A percentile compares a stretch with the other conserved stretches of the same genome.
These are phyloP conservation scores for Lentinus brumalis DNA, from an alignment of 768 basidiomycete genomes.

Conservation along the genomic window DNA sequence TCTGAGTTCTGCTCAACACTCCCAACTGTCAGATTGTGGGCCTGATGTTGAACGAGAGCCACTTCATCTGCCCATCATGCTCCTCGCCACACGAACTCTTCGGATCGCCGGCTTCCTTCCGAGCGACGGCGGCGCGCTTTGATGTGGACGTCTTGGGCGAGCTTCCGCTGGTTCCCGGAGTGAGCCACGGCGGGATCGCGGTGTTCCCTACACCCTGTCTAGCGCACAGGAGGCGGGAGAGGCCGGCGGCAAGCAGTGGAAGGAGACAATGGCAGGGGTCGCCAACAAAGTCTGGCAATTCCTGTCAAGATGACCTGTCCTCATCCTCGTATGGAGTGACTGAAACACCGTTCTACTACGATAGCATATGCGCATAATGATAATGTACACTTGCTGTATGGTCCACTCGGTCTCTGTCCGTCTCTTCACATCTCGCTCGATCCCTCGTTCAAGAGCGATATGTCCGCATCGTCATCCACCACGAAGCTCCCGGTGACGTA, in stretches of 20 bases:
- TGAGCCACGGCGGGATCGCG: slow-evolving; percentile 76
- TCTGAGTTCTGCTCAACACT: neutral
- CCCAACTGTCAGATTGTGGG: slow-evolving; percentile 70
- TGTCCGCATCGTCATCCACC: slow-evolving; percentile 75
- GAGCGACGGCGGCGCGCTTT: slow-evolving; percentile 56
- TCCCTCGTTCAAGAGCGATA: slow-evolving; percentile 39
- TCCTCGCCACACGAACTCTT: slow-evolving; percentile 63
- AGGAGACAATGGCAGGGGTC: slow-evolving; percentile 31
- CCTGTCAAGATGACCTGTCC: slow-evolving; percentile 1
- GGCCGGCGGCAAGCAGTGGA: slow-evolving; percentile 24
- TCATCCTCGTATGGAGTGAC: neutral
- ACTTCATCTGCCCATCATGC: slow-evolving; percentile 80
- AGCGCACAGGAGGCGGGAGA: neutral
- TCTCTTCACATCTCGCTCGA: slow-evolving; percentile 8
- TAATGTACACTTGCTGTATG: neutral
- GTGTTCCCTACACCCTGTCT: slow-evolving; percentile 52
- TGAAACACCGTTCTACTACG: neutral
- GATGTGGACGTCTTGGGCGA: slow-evolving; percentile 71
- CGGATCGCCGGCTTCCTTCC: slow-evolving; percentile 69
- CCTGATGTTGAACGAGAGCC: slow-evolving; percentile 84
- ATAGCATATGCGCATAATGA: neutral
- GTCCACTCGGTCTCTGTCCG: neutral
- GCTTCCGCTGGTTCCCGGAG: slow-evolving; percentile 74
- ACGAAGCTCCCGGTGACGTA: slow-evolving; percentile 81
- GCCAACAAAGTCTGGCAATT: slow-evolving; percentile 35